Percentiles rank a stretch among this genome's conserved stretches.
Conservation (phyloP, 805 yeast genomes). For the Ogataea ramenticola region DNA sequence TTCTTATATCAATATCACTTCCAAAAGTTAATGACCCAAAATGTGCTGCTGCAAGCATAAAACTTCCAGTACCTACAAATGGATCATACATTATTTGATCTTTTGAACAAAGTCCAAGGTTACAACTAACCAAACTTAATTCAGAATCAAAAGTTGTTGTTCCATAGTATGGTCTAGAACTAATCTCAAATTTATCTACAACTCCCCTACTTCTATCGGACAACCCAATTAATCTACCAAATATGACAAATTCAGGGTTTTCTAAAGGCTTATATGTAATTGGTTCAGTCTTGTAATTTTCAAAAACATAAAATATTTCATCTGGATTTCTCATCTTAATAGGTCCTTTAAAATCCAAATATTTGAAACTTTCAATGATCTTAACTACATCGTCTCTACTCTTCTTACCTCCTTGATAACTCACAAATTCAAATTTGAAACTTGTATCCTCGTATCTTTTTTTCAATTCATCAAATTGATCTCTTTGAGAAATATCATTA, state of each 20-base stretch:
- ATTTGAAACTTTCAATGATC: constrained; percentile 66
- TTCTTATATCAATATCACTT: constrained; percentile 84
- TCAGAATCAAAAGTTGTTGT: constrained; percentile 98
- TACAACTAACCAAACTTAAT: constrained; percentile 78
- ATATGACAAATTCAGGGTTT: constrained; percentile 54
- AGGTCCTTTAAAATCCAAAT: constrained; percentile 67
- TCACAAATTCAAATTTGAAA: constrained; percentile 79
- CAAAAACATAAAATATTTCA: constrained; percentile 61
- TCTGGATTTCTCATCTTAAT: constrained; percentile 76
- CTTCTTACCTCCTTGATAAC: constrained; percentile 63
- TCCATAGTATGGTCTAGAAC: constrained; percentile 80
- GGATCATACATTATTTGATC: constrained; percentile 83
- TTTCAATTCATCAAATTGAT: constrained; percentile 13
- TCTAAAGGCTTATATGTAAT: constrained; percentile 29
- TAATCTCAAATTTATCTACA: constrained; percentile 74
- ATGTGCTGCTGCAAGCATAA: constrained; percentile 78
- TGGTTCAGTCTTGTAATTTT: constrained; percentile 45
- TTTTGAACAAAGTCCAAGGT: constrained; percentile 65
- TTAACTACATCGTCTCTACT: constrained; percentile 41
- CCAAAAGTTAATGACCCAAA: constrained; percentile 80
- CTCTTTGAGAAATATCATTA: constrained; percentile 28
- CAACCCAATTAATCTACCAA: constrained; percentile 64
- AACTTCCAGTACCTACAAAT: constrained; percentile 95
- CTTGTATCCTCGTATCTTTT: constrained; percentile 25
- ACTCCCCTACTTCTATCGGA: constrained; percentile 56